Evolutionary conservation across 108 stramenopile genomes (phyloP), one percentile per base, ranked within the genome.

Genomic region (Nitzschia sp.): DNA sequence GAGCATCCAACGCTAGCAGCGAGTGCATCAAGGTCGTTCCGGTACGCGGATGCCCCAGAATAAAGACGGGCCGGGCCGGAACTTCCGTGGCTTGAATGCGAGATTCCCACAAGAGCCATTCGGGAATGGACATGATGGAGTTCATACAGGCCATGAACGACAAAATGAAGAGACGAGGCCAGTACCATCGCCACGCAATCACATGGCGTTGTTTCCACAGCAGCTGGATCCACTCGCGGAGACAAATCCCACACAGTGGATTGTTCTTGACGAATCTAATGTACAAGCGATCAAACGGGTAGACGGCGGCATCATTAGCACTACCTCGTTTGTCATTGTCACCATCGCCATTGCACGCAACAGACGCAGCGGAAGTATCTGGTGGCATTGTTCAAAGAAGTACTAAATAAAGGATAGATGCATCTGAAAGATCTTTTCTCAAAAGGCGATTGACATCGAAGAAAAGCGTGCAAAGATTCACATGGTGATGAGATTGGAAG

Each of bases 41-140:
- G 27, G 82, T 79, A 6, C 82, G 49, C 18, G 82, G 82, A 74
- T 84, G 79, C 29, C 80, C 79, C 1, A 84, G 51, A 31, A 84
- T 58, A 58, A 84, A 84, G 0, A 80, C 73, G 1, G 83, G 80
- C 15, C 64, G 63, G 1, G 38, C 13, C 0, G 68, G 72, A 29
- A 59, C 60, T 2, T 3, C 33, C 13, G 54, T 56, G 3, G 36
- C 23, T 35, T 61, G 24, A 25, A 78, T 59, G 13, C 11, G 17
- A 54, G 1, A 53, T 53, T 59, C 69, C 57, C 67, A 71, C 3
- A 78, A 23, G 13, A 71, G 25, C 5, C 32, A 29, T 0, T 78
- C 77, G 0, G 57, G 15, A 1, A 63, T 26, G 42, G 62, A 64
- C 64, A 78, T 45, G 19, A 65, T 15, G n/a, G 77, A 78, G 55